phyloP scores from a whole-genome alignment of 2,329 filamentous ascomycete species.

The Xylaria sp. region DNA sequence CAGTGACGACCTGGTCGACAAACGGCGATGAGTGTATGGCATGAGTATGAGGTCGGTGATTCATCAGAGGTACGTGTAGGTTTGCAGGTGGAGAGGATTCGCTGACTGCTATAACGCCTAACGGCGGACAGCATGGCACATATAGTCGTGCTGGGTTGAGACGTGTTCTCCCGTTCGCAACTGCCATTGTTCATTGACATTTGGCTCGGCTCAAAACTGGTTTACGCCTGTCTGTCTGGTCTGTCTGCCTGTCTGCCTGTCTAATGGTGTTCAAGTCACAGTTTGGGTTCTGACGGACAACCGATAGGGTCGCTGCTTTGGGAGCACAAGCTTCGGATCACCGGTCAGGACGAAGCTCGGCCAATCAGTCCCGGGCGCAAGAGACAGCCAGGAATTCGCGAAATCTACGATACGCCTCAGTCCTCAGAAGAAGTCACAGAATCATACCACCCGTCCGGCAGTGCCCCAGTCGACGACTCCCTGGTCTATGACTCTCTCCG shows the following conservation, averaged over 20 bases:
- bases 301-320: background rate
- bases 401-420: background rate
- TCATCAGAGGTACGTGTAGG: background rate
- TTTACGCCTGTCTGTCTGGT: background rate
- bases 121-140: background rate
- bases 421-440: background rate
- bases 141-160: background rate
- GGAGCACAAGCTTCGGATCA: constrained; percentile 1
- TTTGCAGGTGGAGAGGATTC: background rate
- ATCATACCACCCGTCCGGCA: background rate
- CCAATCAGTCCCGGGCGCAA: background rate
- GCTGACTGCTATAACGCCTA: background rate
- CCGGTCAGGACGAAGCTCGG: background rate
- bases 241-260: background rate
- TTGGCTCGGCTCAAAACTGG: background rate
- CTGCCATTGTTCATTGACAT: background rate
- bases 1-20: background rate
- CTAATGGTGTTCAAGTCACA: background rate
- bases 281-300: background rate
- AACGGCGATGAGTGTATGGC: background rate
- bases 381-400: background rate
- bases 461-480: background rate
- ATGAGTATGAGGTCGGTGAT: background rate
- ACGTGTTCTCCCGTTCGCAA: background rate
- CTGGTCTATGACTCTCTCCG: background rate